These are phyloP conservation scores for Ophiostoma triangulosporum DNA, from an alignment of 2,329 filamentous ascomycete species.

Conservation along the genomic window DNA sequence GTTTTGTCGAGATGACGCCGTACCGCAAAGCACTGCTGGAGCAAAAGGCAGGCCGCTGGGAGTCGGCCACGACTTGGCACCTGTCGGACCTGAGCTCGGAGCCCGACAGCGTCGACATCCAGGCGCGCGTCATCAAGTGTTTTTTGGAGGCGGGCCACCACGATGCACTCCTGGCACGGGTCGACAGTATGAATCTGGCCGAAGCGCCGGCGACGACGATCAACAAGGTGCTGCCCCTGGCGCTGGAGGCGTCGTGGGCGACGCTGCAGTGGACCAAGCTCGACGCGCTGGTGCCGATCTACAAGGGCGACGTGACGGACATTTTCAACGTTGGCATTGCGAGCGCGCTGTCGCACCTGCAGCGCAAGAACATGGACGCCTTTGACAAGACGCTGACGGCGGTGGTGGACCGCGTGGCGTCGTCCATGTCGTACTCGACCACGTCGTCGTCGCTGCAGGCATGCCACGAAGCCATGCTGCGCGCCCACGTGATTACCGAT, in stretches of 20 bases:
- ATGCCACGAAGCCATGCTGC: conserved; percentile 73
- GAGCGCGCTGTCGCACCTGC: conserved; percentile 47
- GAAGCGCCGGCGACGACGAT: conserved; percentile 32
- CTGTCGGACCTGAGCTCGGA: conserved; percentile 74
- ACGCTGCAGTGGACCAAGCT: conserved; percentile 70
- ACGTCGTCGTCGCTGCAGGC: conserved; percentile 69
- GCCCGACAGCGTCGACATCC: conserved; percentile 62
- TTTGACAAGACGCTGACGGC: conserved; percentile 47
- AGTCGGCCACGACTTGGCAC: conserved; percentile 94
- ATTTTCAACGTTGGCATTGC: conserved; percentile 81
- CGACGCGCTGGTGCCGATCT: conserved; percentile 47
- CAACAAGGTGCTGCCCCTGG: conserved; percentile 62
- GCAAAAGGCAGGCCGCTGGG: conserved; percentile 84
- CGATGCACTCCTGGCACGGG: conserved; percentile 74
- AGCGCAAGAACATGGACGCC: conserved; percentile 31
- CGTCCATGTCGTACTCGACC: conserved; percentile 59
- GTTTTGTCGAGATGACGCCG: conserved; percentile 52
- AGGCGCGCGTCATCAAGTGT: conserved; percentile 74
- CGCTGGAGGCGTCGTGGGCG: conserved; percentile 84
- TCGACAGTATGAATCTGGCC: conserved; percentile 53
- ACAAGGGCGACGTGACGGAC: conserved; percentile 33
- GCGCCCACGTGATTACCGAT: conserved; percentile 77
- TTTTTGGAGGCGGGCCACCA: conserved; percentile 93
- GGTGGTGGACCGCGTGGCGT: conserved; percentile 57
- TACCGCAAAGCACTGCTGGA: conserved; percentile 90